Evolutionary conservation across 257 asterid species (phyloP), one percentile per base, ranked within the genome.

Genomic region (Fraxinus anomala): DNA sequence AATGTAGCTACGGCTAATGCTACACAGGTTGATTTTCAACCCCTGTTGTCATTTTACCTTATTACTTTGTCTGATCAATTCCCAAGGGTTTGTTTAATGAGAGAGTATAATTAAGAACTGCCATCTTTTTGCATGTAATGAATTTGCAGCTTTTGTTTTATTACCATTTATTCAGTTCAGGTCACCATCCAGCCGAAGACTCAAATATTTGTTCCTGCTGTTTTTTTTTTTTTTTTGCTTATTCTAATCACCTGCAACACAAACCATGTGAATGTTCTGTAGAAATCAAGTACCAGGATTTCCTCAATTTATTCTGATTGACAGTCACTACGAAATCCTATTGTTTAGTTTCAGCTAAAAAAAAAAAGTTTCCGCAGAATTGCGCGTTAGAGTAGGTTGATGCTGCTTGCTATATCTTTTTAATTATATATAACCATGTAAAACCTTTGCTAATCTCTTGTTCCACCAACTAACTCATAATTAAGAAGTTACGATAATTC

Each of bases 1-100:
- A 94, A 94, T 86, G 97, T 94, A 83, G 98, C 98, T 79, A 94
- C 97, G 26, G 97, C 98, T 76, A 94, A 92, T 86, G 89, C 94
- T 73, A 87, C 97, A 74, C 98, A 94, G 97, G 97, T 92, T 59
- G 61, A 67, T 77, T 36, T 74, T 74, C 76, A 37, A 71, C 67
- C 67, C 6, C 34, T 63, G 34, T 26, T 26, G 3, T 26, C 19
- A 3, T 12, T 63, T n/a, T 63, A 24, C 34, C 69, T 11, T 63
- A 61, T 8, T 23, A 39, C 44, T 33, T 33, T 34, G 72, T 47
- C 78, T 6, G 70, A 79, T 78, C 40, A 69, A 42, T 30, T 76
- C 49, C 31, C 49, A 63, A 66, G 24, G 36, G 68, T 73, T 65
- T 68, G 40, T 34, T 51, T 36, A 81, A 30, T 59, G 49, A 36